These are phyloP conservation scores for Chloroidium sp. DNA, from an alignment of 163 green algal species.

Conservation along the genomic window DNA sequence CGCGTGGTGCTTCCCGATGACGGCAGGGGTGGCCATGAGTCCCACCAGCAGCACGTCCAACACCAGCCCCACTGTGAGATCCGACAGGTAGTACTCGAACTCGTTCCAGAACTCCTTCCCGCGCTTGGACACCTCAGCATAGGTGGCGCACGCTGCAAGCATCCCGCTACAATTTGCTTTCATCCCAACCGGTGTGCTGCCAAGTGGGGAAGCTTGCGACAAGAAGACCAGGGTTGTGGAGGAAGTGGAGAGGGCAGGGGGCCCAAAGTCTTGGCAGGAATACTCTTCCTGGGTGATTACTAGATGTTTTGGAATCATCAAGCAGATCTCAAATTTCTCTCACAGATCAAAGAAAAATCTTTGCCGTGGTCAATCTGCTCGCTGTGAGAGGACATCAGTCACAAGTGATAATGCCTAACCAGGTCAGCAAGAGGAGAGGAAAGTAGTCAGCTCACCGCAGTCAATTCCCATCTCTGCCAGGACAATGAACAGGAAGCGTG, in stretches of 20 bases:
- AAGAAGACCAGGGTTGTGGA: slow-evolving; percentile 1
- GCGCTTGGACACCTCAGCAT: slow-evolving; percentile 87
- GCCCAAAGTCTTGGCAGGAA: too few species aligned
- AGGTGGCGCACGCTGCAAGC: slow-evolving; percentile 68
- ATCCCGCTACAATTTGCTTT: not conserved
- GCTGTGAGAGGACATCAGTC: too few species aligned
- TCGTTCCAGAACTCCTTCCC: slow-evolving; percentile 85
- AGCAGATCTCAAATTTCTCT: too few species aligned
- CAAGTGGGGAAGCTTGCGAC: too few species aligned
- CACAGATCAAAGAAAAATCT: too few species aligned
- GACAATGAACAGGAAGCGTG: slow-evolving; percentile 84
- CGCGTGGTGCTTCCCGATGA: slow-evolving; percentile 44
- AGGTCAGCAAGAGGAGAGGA: too few species aligned
- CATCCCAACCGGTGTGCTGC: too few species aligned
- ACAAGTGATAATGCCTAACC: too few species aligned
- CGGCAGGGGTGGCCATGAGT: slow-evolving; percentile 71
- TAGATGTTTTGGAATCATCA: too few species aligned
- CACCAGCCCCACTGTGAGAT: slow-evolving; percentile 74
- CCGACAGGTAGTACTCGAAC: slow-evolving; percentile 91
- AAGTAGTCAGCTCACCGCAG: slow-evolving; percentile 2
- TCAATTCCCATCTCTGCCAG: slow-evolving; percentile 78
- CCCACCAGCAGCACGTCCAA: slow-evolving; percentile 83
- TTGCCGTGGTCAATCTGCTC: too few species aligned
- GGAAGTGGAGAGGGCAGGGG: slow-evolving; percentile 5
- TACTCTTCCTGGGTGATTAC: too few species aligned